Evolutionary conservation across 2,329 filamentous ascomycete species (phyloP).

Genomic region (Fusarium sp.): DNA sequence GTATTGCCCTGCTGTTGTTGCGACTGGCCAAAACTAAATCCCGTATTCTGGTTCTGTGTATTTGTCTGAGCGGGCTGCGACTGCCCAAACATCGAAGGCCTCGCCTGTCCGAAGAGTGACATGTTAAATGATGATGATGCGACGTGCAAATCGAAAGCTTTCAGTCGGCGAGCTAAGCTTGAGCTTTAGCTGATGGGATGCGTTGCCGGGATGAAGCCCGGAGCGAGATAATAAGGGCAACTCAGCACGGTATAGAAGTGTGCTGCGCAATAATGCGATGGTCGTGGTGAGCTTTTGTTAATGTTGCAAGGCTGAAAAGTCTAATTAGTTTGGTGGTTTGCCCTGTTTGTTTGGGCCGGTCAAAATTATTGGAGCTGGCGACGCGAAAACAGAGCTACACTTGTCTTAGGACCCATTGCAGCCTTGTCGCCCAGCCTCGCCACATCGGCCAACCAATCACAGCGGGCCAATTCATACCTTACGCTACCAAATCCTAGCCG

Average conservation of each 20-base stretch:
- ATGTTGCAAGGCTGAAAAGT: constrained; percentile 37
- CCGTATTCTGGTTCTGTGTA: constrained; percentile 46
- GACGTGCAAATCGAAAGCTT: constrained; percentile 28
- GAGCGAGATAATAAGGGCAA: background rate
- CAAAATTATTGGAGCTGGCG: constrained; percentile 49
- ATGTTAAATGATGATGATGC: constrained; percentile 46
- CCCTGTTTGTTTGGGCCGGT: constrained; percentile 44
- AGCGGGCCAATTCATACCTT: constrained; percentile 57
- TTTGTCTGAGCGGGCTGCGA: constrained; percentile 53
- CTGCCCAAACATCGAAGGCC: constrained; percentile 57
- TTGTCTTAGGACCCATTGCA: constrained; percentile 25
- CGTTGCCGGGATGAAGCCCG: constrained; percentile 21
- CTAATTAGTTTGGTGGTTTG: constrained; percentile 24
- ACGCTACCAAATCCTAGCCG: constrained; percentile 54
- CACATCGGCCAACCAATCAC: constrained; percentile 54
- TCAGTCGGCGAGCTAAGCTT: constrained; percentile 34
- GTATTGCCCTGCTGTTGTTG: constrained; percentile 55
- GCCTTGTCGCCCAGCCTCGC: constrained; percentile 50
- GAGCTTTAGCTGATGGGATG: constrained; percentile 28
- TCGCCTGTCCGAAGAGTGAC: constrained; percentile 59
- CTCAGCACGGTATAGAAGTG: background rate
- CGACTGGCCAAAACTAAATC: constrained; percentile 36
- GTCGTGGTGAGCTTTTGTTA: constrained; percentile 1
- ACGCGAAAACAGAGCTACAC: constrained; percentile 50
- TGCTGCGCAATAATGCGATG: background rate